These are phyloP conservation scores for Aspergillus coremiiformis DNA, from an alignment of 495 filamentous ascomycete genomes.

Conservation along the genomic window DNA sequence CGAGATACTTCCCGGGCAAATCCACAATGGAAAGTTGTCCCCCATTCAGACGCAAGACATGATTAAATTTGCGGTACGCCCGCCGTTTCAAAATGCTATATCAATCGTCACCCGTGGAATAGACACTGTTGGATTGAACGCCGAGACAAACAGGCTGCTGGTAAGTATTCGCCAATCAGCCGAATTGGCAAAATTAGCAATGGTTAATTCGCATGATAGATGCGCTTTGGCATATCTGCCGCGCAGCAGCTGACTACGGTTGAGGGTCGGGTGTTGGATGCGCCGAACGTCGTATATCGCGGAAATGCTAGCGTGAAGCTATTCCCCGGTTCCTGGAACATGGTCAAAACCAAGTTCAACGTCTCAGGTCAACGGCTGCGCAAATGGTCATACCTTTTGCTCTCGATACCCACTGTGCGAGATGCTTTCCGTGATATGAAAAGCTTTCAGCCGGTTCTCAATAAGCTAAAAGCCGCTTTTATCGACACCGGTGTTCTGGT, in stretches of 20 bases:
- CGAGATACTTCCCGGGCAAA: conserved; percentile 55
- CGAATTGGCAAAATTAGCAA: background rate
- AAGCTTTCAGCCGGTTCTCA: background rate
- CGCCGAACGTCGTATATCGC: background rate
- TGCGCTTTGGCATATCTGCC: background rate
- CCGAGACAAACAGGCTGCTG: conserved; percentile 1
- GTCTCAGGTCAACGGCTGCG: background rate
- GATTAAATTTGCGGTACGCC: conserved; percentile 61
- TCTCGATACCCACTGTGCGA: background rate
- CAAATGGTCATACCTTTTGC: background rate
- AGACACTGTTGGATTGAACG: conserved; percentile 35
- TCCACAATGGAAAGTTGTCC: conserved; percentile 42
- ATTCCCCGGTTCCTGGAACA: background rate
- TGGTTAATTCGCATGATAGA: conserved; percentile 40
- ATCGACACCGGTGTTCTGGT: background rate
- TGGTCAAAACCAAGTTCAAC: background rate
- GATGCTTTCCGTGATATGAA: background rate
- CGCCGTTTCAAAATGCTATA: conserved; percentile 54
- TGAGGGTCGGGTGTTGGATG: background rate
- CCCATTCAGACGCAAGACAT: conserved; percentile 52
- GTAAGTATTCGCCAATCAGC: background rate
- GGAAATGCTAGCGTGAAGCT: background rate
- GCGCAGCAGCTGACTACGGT: background rate
- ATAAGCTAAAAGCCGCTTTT: background rate
- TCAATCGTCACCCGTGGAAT: conserved; percentile 55